phyloP scores from a whole-genome alignment of 139 green algal species.

The Chlamydomonas sphaeroides region DNA sequence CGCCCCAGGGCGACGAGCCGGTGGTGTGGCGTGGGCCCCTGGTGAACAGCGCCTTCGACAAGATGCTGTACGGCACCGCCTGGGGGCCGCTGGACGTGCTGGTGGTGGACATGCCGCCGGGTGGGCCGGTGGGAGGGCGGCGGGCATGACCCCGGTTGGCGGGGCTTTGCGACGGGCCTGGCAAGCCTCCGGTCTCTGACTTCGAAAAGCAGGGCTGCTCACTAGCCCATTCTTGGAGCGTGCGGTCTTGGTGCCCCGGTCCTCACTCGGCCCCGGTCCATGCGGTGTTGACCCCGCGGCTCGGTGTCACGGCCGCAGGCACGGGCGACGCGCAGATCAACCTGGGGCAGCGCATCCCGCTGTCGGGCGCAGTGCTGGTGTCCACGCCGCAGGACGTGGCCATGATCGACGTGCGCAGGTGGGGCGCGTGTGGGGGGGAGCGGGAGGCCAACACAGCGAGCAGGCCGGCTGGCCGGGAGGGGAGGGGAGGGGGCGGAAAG shows the following conservation, averaged over 20 bases:
- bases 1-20: slow-evolving; percentile 64
- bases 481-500: no score
- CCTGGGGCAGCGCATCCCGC: slow-evolving; percentile 77
- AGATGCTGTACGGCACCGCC: slow-evolving; percentile 78
- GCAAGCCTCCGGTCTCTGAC: no score
- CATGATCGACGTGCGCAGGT: slow-evolving; percentile 72
- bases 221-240: no score
- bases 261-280: no score
- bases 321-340: slow-evolving; percentile 85
- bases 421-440: background rate
- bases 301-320: slow-evolving; percentile 34
- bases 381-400: slow-evolving; percentile 87
- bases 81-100: slow-evolving; percentile 91
- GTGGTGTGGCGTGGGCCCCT: slow-evolving; percentile 93
- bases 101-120: slow-evolving; percentile 95
- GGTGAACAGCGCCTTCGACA: slow-evolving; percentile 90
- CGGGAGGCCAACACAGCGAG: no score
- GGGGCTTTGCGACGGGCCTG: no score
- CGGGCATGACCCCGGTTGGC: background rate
- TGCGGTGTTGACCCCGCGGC: no score
- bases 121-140: slow-evolving; percentile 19
- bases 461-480: no score
- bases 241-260: no score
- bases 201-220: no score
- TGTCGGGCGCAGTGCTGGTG: slow-evolving; percentile 89